phyloP scores from a whole-genome alignment of 2,329 filamentous ascomycete species.

The Drechslerella dactyloides region DNA sequence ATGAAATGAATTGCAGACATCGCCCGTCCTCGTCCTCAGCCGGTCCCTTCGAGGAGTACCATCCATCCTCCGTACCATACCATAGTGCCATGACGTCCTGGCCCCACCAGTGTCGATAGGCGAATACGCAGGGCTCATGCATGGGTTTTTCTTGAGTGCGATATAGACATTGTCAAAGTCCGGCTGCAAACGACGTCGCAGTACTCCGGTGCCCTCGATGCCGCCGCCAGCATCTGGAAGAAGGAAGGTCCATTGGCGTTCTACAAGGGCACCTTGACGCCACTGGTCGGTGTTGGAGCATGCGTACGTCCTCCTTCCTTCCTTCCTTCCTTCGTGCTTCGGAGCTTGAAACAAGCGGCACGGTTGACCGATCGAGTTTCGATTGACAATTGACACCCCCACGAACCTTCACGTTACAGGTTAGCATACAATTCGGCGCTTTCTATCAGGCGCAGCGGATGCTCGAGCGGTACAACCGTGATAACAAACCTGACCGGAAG shows the following conservation, averaged over 20 bases:
- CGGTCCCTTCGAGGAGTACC: slow-evolving; percentile 13
- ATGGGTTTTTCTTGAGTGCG: slow-evolving; percentile 13
- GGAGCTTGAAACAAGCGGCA: slow-evolving; percentile 26
- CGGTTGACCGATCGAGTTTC: slow-evolving; percentile 14
- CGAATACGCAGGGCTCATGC: slow-evolving; percentile 55
- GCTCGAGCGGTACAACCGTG: slow-evolving; percentile 76
- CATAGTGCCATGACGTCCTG: no score
- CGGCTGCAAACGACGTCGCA: slow-evolving; percentile 86
- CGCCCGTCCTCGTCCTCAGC: slow-evolving; percentile 7
- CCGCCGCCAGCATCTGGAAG: slow-evolving; percentile 81
- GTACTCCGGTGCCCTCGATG: slow-evolving; percentile 79
- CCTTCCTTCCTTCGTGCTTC: slow-evolving; percentile 46
- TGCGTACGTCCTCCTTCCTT: slow-evolving; percentile 67
- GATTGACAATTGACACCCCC: slow-evolving; percentile 52
- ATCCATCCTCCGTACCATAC: neutral
- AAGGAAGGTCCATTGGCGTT: slow-evolving; percentile 89
- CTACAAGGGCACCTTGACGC: slow-evolving; percentile 97
- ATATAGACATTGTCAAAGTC: slow-evolving; percentile 88
- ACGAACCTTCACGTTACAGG: slow-evolving; percentile 57
- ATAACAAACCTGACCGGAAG: slow-evolving; percentile 57
- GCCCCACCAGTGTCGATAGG: slow-evolving; percentile 49
- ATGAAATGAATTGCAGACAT: slow-evolving; percentile 10
- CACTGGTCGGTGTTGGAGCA: slow-evolving; percentile 91
- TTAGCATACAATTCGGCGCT: slow-evolving; percentile 94
- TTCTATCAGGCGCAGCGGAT: slow-evolving; percentile 90